Conservation (phyloP, 805 yeast genomes). For the Candida ovalis region DNA sequence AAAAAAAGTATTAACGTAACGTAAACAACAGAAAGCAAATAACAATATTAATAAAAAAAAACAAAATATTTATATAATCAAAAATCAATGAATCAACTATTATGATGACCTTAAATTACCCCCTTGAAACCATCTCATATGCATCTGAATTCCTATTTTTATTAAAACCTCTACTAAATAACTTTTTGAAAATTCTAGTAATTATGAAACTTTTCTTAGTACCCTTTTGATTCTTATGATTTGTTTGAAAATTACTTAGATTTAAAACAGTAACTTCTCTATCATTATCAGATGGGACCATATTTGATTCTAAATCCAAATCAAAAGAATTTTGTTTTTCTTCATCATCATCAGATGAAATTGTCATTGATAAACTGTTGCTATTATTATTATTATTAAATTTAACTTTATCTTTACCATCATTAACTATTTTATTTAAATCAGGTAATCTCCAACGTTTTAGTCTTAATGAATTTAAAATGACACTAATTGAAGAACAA, state of each 20-base stretch:
- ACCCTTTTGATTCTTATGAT: not conserved
- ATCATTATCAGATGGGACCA: not conserved
- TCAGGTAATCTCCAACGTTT: conserved; percentile 50
- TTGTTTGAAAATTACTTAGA: conserved; percentile 1
- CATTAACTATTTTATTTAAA: conserved; percentile 1
- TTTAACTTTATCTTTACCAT: not conserved
- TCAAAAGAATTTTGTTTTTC: not conserved
- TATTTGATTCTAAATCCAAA: conserved; percentile 13
- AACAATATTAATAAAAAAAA: too few species aligned
- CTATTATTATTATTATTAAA: not conserved
- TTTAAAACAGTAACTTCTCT: not conserved
- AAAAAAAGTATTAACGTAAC: not conserved
- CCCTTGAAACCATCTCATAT: not conserved
- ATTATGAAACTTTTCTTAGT: not conserved
- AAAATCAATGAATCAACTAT: too few species aligned
- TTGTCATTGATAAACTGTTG: too few species aligned
- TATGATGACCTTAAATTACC: too few species aligned
- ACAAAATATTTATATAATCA: not conserved
- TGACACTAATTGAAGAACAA: conserved; percentile 84
- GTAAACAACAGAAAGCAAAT: too few species aligned
- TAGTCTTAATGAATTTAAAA: conserved; percentile 69
- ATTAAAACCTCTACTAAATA: not conserved
- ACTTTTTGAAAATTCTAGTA: not conserved
- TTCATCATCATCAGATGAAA: not conserved
- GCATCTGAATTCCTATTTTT: not conserved